Base-by-base conservation (phyloP, 768 basidiomycete species). In the Dentipellis sp. region DNA sequence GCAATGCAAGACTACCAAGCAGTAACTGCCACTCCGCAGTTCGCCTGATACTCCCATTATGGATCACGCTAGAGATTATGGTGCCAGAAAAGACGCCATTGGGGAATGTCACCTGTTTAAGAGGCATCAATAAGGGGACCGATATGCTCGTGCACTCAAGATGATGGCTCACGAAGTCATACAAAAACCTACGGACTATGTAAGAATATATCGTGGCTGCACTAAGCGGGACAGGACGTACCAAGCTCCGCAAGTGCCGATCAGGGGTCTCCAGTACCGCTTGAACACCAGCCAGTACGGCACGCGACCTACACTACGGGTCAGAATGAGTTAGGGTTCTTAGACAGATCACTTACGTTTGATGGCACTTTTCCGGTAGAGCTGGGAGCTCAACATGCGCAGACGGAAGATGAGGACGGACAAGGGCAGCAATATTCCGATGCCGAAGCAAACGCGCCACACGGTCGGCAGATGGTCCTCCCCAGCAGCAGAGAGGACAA, bases 221-320 rank as follows among this genome's bases (percentile, higher is more conserved):
- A 23, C 9, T 16, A 34, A 39, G 61, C 55, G 53, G 29, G 36
- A 23, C 39, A 7, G 35, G 22, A 59, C 72, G 51, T 50, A 82
- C 86, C 86, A 89, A 46, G 86, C 83, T 14, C 84, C 85, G 56
- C 79, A 82, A 5, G 85, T 90, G 10, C 88, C 88, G 53, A 86
- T 79, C 17, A 91, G 68, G 6, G 80, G 51, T 58, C 69, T 78
- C 86, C 87, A 88, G 66, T 88, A 89, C 19, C 77, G 70, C 64
- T 75, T 79, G 53, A 85, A 1, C 10, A 81, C 78, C 21, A 88
- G 72, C 56, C 59, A 57, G 64, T 89, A 88, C 6, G 86, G 86
- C 16, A 86, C 82, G 16, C 64, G 72, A 21, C 66, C 81, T 83
- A 51, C 3, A 34, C 42, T 16, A 39, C 37, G 10, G 19, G 22